Conservation (phyloP, 441 rosid species). For the Geranium incanum region DNA sequence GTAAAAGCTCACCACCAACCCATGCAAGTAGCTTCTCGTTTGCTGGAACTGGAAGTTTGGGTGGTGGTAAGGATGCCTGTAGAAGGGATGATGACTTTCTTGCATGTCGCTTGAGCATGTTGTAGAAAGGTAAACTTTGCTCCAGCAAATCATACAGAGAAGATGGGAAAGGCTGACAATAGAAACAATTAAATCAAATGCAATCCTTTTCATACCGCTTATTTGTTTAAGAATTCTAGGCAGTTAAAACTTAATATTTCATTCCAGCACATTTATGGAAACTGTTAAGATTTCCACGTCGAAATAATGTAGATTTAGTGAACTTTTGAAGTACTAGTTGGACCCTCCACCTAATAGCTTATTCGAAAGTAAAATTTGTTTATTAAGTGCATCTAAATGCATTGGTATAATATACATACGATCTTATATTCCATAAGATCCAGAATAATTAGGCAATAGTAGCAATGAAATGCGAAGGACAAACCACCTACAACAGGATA, state of each 20-base stretch:
- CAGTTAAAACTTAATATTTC: neutral
- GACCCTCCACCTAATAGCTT: no score
- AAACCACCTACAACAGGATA: constrained; percentile 43
- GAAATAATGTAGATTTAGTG: no score
- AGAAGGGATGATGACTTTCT: constrained; percentile 38
- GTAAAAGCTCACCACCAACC: constrained; percentile 84
- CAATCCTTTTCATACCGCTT: neutral
- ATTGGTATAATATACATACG: neutral
- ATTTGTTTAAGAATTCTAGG: neutral
- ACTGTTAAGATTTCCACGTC: neutral
- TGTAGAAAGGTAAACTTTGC: constrained; percentile 71
- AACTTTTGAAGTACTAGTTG: neutral
- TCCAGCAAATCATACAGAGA: constrained; percentile 60
- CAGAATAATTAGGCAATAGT: neutral
- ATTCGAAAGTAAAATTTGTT: no score
- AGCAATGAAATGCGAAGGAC: constrained; percentile 14
- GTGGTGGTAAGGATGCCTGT: constrained; percentile 42
- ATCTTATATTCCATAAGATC: neutral
- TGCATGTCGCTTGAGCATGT: constrained; percentile 53
- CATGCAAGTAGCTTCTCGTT: constrained; percentile 72
- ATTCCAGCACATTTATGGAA: neutral
- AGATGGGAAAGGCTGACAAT: constrained; percentile 58
- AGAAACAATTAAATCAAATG: neutral
- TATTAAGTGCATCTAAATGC: neutral
- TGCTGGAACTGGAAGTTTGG: constrained; percentile 71